A percentile compares a stretch with the other conserved stretches of the same genome.
Evolutionary conservation across 176 grass and related monocot species (phyloP).

Genomic region (Oryza meridionalis): DNA sequence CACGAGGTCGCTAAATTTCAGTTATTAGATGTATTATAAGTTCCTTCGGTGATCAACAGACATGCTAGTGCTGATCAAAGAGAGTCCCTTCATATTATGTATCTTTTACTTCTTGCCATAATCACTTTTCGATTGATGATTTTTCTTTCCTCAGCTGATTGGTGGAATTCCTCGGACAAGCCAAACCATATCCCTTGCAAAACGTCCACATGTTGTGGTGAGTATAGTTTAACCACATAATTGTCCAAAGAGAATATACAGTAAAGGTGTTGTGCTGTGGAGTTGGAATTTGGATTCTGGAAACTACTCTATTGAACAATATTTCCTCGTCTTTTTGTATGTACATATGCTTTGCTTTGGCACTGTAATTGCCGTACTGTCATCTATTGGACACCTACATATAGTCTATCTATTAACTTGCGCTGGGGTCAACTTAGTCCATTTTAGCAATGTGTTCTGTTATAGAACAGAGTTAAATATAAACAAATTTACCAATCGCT

Average conservation of each 20-base stretch:
- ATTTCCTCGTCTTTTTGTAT: too few species aligned
- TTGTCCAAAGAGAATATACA: too few species aligned
- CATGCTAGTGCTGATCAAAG: background rate
- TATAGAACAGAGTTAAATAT: too few species aligned
- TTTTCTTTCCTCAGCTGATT: slow-evolving; percentile 62
- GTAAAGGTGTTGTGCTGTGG: background rate
- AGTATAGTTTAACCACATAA: slow-evolving; percentile 5
- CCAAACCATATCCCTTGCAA: slow-evolving; percentile 76
- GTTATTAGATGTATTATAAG: background rate
- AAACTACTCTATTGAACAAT: too few species aligned
- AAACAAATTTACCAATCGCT: too few species aligned
- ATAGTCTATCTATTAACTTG: too few species aligned
- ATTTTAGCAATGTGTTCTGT: too few species aligned
- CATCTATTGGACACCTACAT: too few species aligned
- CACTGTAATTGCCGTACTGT: too few species aligned
- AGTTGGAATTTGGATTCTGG: background rate
- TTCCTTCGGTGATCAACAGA: background rate
- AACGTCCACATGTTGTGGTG: slow-evolving; percentile 89
- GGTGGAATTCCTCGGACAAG: slow-evolving; percentile 86
- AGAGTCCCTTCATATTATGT: background rate
- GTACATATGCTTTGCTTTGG: too few species aligned
- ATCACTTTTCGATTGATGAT: slow-evolving; percentile 16
- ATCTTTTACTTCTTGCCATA: background rate
- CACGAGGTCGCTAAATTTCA: slow-evolving; percentile 43
- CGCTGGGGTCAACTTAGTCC: too few species aligned